Base-by-base conservation (phyloP, 345 rosid genomes). In the Rhodamnia rubescens region DNA sequence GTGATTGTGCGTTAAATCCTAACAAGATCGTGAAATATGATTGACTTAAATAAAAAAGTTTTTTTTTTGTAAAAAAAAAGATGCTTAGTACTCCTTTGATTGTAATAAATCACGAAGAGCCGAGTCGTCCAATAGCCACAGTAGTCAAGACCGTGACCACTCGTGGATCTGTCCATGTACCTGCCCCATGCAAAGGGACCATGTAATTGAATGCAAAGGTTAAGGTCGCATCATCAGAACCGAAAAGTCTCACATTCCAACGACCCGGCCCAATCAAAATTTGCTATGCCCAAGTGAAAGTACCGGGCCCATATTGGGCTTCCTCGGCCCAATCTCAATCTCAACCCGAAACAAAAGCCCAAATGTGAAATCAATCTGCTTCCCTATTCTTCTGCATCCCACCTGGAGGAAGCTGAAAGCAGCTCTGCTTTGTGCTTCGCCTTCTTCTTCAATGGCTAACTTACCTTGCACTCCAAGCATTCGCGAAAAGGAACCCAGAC, bases 391-490 rank as follows among this genome's bases (percentile, higher is more conserved):
- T 36, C 2, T 83, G 47, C 47, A 36, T 69, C 47, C 56, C 1
- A 5, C 78, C 24, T 16, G 1, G 24, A 18, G 52, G 4, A 50
- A 69, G 6, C 47, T 9, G 80, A 69, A 36, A 69, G 80, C 80
- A 36, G 80, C 80, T 20, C 80, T 36, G 44, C 42, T 8, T 53
- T 32, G 27, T 29, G 57, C 55, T 80, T 29, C 56, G 57, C 49
- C 58, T 80, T 29, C 58, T 80, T 29, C 58, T 80, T 29, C 55
- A 26, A 80, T 52, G 22, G 8, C 27, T 44, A 54, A 85, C 91
- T 89, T 91, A 80, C 89, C 96, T 91, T 91, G 87, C 90, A 94
- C 87, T 86, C 86, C 85, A 95, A 90, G 95, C 90, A 90, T 87
- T 88, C 84, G 32, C 86, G 88, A 85, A 84, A 20, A 86, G 86